Evolutionary conservation across 2,329 filamentous ascomycete species (phyloP), one percentile per base, ranked within the genome.

Genomic region (Rutstroemia sp.): DNA sequence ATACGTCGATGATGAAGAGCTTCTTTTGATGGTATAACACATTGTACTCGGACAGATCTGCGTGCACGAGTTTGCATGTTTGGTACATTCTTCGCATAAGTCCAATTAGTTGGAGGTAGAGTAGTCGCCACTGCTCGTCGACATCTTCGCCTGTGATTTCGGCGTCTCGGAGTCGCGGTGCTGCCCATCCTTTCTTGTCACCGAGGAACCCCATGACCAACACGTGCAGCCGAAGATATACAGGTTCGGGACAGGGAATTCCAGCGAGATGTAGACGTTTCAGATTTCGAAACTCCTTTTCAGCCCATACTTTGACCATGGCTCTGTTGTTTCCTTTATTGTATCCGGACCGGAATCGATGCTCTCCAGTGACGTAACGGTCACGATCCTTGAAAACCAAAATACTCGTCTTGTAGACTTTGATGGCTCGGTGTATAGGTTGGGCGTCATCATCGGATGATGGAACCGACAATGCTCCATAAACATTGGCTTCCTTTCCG

Each of bases 341-440:
- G 70, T 92, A 94, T 50, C 92, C 92, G 60, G 84, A 80, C 64
- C 89, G 83, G 77, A 99, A 99, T 23, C 94, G 81, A 73, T 92
- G 91, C 73, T 99, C 94, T 63, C 94, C 94, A 0, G 87, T 88
- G 60, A 99, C 94, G 72, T 99, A 99, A 67, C 91, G 87, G 73
- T 96, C 92, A 57, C 94, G 83, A 73, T 99, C 94, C 75, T 97
- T 97, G 83, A 99, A 99, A 23, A 95, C 91, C 34, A 99, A 76
- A 62, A 99, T 99, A 54, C 89, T 88, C 7, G 94, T 99, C 80
- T 99, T 99, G 82, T 99, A 99, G 51, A 99, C 89, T 75, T 99
- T 99, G 77, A 97, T 91, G 12, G 94, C 94, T 49, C 90, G 83
- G 67, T 96, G 89, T 0, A 84, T 73, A 0, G 81, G 74, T 19